A percentile compares a stretch with the other conserved stretches of the same genome.
These are phyloP conservation scores for Capsella bursapastoris DNA, from an alignment of 345 rosid species.

Conservation along the genomic window DNA sequence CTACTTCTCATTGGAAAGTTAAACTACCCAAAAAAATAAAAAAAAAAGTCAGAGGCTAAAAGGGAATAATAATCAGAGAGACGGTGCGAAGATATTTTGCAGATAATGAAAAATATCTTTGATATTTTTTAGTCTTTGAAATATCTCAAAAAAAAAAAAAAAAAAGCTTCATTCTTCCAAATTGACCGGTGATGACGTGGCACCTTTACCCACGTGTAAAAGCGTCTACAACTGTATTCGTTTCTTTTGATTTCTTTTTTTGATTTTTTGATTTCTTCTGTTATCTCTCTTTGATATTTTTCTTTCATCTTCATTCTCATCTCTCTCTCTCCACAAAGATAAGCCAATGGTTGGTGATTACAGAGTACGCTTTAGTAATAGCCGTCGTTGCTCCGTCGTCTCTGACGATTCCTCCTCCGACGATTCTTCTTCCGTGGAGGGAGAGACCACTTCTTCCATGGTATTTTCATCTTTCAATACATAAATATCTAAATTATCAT, in stretches of 20 bases:
- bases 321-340: background rate
- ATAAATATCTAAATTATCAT: too few relatives aligned
- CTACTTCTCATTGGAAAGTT: background rate
- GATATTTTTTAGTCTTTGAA: constrained; percentile 30
- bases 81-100: constrained; percentile 41
- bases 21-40: background rate
- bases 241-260: constrained; percentile 39
- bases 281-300: background rate
- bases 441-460: constrained; percentile 41
- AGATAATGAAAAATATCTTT: constrained; percentile 24
- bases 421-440: constrained; percentile 40
- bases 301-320: background rate
- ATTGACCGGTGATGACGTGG: constrained; percentile 55
- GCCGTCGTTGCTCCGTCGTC: constrained; percentile 41
- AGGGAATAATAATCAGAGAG: background rate
- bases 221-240: constrained; percentile 63
- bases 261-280: background rate
- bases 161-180: constrained; percentile 24
- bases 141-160: constrained; percentile 15
- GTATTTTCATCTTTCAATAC: background rate
- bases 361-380: constrained; percentile 36
- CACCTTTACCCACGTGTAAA: constrained; percentile 65
- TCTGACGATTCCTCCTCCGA: constrained; percentile 42
- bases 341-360: constrained; percentile 42
- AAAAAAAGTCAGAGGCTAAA: background rate